These are phyloP conservation scores for Pichia norvegensis DNA, from an alignment of 1,139 yeast species.

Conservation along the genomic window DNA sequence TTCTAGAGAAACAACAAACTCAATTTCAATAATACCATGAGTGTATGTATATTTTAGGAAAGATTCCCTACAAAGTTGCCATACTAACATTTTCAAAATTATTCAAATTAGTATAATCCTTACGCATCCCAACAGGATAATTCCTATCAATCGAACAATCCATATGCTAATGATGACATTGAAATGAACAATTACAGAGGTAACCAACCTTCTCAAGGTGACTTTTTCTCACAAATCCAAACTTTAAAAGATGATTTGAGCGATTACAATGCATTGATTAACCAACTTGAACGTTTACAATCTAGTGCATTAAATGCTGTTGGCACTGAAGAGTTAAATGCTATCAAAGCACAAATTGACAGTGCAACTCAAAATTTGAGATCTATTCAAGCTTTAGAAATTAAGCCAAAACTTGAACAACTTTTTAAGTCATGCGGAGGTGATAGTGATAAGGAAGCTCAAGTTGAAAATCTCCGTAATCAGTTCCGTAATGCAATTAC, in stretches of 20 bases:
- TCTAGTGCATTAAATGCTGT: conserved; percentile 77
- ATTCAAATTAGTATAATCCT: conserved; percentile 9
- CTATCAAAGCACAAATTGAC: conserved; percentile 70
- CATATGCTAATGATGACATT: conserved; percentile 22
- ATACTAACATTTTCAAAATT: neutral
- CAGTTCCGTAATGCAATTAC: conserved; percentile 82
- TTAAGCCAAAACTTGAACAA: conserved; percentile 68
- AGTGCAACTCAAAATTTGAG: conserved; percentile 71
- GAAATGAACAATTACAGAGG: conserved; percentile 17
- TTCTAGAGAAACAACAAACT: neutral
- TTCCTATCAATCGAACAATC: conserved; percentile 13
- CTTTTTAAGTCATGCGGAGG: conserved; percentile 65
- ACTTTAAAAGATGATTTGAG: conserved; percentile 73
- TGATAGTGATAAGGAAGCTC: conserved; percentile 78
- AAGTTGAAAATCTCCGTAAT: conserved; percentile 82
- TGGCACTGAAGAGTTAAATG: conserved; percentile 69
- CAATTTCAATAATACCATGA: neutral
- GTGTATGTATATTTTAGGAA: neutral
- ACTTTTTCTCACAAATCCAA: conserved; percentile 75
- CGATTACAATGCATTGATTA: conserved; percentile 70
- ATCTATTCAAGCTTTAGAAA: conserved; percentile 56
- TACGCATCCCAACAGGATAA: conserved; percentile 16
- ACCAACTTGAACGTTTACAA: conserved; percentile 75
- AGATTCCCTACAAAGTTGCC: too few relatives aligned
- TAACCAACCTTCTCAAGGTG: neutral